Evolutionary conservation across 495 filamentous ascomycete species (phyloP), one percentile per base, ranked within the genome.

Genomic region (Saxophila tyrrhenica): DNA sequence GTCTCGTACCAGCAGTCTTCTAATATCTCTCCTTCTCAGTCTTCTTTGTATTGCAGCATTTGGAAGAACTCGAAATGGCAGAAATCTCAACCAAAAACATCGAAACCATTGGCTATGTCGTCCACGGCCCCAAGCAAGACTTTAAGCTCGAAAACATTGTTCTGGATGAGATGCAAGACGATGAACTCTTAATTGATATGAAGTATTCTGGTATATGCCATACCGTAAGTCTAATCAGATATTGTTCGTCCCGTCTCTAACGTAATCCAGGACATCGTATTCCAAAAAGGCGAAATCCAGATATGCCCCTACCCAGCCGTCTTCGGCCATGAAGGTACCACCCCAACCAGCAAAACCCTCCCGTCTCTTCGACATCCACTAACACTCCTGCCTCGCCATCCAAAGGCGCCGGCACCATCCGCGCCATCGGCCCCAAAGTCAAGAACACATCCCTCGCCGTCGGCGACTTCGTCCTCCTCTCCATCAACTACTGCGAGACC

Each of bases 401-500:
- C 39, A 50, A 62, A 60, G n/a, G 61, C 38, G 47, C 61, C 5
- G 63, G 63, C 25, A 51, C 50, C 51, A 53, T 65, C 46, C 32
- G 50, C 29, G 39, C 50, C 0, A 51, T 65, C 38, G 63, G 63
- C 44, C 39, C 25, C 8, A 41, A 20, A 13, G 57, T 65, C 20
- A 55, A 48, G 15, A 43, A 44, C 22, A 54, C 29, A 10, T 38
- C 52, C 44, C 24, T 57, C 32, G 23, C 50, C 19, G 23, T 55
- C 38, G 63, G 61, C 41, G 63, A 65, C 22, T 52, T 53, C 11
- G 63, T 65, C 41, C 21, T 73, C 3, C 61, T 72, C 3, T 67
- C 63, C 24, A 66, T 65, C 48, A 55, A 52, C 19, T 60, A 49
- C 54, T 73, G 70, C 56, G 61, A 61, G 20, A 11, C 47, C 29